Evolutionary conservation across 2,329 filamentous ascomycete genomes (phyloP), one percentile per base, ranked within the genome.

Genomic region (Colletotrichum sp.): DNA sequence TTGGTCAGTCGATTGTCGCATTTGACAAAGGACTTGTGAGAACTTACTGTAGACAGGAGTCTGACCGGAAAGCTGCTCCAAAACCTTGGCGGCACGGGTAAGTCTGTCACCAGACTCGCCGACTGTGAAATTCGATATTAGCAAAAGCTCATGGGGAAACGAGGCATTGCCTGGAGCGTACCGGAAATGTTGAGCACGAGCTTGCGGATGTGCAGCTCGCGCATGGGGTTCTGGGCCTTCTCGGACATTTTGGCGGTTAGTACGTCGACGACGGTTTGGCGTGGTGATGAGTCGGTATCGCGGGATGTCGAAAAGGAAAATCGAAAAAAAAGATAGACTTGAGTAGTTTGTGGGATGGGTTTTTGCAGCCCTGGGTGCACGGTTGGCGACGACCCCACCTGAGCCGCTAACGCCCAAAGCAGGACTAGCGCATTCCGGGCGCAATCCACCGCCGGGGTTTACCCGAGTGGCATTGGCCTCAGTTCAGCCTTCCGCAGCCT

Each of bases 21-120:
- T 26, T 73, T 36, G 9, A 6, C 24, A 2, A 9, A 14, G 30
- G 9, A n/a, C 10, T 24, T 43, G 52, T 43, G 26, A 68, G 24
- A 78, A 90, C 92, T 81, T 93, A 96, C 95, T 98, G 96, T 99
- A 99, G 90, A 99, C 97, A 84, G 97, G 97, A 83, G 97, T 99
- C 92, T 99, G 97, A 96, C 97, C 97, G 89, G 93, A 95, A 88
- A 99, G 92, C 93, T 99, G 97, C 92, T 99, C 97, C 84, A 99
- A 93, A 93, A 99, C 97, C 94, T 99, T 99, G 87, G 97, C 97
- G 87, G 97, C 97, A 94, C 97, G 95, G 84, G 97, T 99, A 87
- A 99, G 94, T 94, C 97, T 98, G 92, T 99, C 97, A 95, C 97
- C 97, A 94, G 96, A 99, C 93, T 99, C 97, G 91, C 97, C 97